Conservation (phyloP, 352 stramenopile genomes). For the Thalassiosira mediterranea region DNA sequence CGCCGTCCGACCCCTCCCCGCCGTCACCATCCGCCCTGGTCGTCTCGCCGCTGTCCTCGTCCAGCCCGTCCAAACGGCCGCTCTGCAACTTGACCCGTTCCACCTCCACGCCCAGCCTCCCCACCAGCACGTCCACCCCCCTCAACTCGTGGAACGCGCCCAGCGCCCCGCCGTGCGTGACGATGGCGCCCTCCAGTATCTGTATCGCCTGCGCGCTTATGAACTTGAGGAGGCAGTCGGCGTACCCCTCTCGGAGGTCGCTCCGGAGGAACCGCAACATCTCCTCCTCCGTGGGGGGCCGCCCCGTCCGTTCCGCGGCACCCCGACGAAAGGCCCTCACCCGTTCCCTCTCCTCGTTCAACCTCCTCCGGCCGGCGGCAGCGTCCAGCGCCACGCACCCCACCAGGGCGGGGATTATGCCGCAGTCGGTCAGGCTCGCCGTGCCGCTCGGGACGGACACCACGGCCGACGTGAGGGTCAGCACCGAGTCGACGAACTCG, state of each 20-base stretch:
- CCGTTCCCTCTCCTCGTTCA: not conserved
- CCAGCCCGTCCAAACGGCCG: constrained; percentile 1
- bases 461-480: constrained; percentile 78
- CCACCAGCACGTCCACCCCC: constrained; percentile 78
- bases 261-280: not conserved
- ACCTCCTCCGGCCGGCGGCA: constrained; percentile 16
- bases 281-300: constrained; percentile 5
- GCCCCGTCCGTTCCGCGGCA: not conserved
- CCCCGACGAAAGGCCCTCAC: not conserved
- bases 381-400: constrained; percentile 67
- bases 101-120: constrained; percentile 71
- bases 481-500: constrained; percentile 77
- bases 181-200: constrained; percentile 82
- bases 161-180: constrained; percentile 77
- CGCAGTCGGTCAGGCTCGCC: constrained; percentile 79
- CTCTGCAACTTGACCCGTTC: constrained; percentile 34
- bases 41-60: not conserved
- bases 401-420: constrained; percentile 82
- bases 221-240: constrained; percentile 66
- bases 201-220: constrained; percentile 81
- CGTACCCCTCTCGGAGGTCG: constrained; percentile 22
- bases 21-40: not conserved
- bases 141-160: constrained; percentile 82
- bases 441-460: constrained; percentile 75
- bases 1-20: not conserved